Evolutionary conservation across 2,329 filamentous ascomycete genomes (phyloP), one percentile per base, ranked within the genome.

Genomic region (Huntiella omanensis): DNA sequence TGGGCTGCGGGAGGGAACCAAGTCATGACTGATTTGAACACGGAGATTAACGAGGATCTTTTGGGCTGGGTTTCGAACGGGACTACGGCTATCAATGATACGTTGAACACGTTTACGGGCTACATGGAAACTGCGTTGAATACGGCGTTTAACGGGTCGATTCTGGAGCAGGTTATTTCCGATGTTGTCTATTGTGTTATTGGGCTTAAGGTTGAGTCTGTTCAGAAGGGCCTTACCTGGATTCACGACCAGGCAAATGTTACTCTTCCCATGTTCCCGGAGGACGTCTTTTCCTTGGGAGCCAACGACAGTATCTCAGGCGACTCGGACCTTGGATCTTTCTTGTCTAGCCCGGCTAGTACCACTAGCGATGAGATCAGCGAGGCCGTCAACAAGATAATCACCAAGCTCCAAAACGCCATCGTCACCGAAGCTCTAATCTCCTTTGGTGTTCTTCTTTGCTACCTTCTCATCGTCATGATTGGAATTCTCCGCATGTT

Each of bases 161-260:
- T 87, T 37, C 77, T 94, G 38, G 73, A 85, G 53, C 73, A 79
- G 22, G 83, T 86, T 0, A 78, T 94, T 55, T 69, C 76, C 55
- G 80, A 83, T 38, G 75, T 95, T 33, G 71, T 95, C 52, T 73
- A 83, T 57, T 96, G 91, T 57, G 69, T 96, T n/a, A 75, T 96
- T 52, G 76, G 80, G 5, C 69, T 93, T 56, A 96, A 96, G 66
- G 71, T 96, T 52, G 76, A 83, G 53, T 73, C 77, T 16, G 75
- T 98, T 53, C 76, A 96, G 59, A 80, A 82, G 57, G 91, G 82
- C 10, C 69, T 96, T n/a, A 93, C 83, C 1, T 98, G 88, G 88
- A 82, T 94, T 8, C 75, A 83, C 55, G 80, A 96, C 53, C 67
- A 96, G 58, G 85, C 91, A 3, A 74, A 91, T 51, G 71, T 98